Conservation (phyloP, 352 stramenopile genomes). For the Phytophthora capsici region DNA sequence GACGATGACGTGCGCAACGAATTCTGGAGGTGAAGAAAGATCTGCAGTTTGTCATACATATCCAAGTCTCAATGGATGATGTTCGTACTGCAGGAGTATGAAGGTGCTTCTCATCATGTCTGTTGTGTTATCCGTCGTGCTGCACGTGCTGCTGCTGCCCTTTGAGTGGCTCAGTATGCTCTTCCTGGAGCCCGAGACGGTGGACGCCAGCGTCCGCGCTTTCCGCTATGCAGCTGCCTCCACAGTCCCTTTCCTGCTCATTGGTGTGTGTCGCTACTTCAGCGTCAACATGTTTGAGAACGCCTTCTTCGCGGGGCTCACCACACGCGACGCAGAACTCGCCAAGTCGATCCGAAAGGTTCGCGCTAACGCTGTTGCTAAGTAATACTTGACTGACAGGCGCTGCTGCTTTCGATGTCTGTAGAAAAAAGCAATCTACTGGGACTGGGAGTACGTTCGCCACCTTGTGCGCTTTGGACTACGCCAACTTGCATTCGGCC, state of each 20-base stretch:
- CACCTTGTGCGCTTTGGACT: constrained; percentile 56
- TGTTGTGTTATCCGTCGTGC: constrained; percentile 53
- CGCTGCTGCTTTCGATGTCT: not conserved
- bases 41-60: constrained; percentile 5
- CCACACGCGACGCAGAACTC: constrained; percentile 47
- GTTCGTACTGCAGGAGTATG: constrained; percentile 39
- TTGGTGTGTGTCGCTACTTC: constrained; percentile 62
- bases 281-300: constrained; percentile 72
- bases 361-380: too few species aligned
- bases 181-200: constrained; percentile 43
- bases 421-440: constrained; percentile 69
- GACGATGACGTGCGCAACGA: constrained; percentile 52
- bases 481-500: constrained; percentile 57
- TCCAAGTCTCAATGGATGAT: constrained; percentile 4
- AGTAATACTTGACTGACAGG: not conserved
- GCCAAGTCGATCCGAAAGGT: constrained; percentile 52
- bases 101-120: constrained; percentile 60
- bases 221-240: constrained; percentile 59
- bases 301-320: constrained; percentile 72
- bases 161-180: constrained; percentile 64
- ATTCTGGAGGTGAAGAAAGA: constrained; percentile 47
- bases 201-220: constrained; percentile 55
- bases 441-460: constrained; percentile 75
- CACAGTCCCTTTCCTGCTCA: constrained; percentile 62
- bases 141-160: constrained; percentile 60